phyloP scores from a whole-genome alignment of 306 rosid species.

The Fragaria nilgerrensis region DNA sequence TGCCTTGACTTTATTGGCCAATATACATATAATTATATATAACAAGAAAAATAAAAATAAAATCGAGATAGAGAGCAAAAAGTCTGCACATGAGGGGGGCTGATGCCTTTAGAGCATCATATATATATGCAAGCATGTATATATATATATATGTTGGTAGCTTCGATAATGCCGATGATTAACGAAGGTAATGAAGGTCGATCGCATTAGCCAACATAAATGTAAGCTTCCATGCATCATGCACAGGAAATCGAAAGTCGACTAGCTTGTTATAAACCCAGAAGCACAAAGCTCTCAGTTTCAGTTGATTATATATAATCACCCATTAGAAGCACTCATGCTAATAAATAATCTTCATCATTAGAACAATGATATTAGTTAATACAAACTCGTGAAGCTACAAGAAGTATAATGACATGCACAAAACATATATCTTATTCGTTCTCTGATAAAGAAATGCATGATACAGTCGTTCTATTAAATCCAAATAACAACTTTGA shows the following conservation, averaged over 20 bases:
- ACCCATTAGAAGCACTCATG: not conserved
- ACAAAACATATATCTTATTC: not conserved
- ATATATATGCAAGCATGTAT: not conserved
- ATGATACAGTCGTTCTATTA: not conserved
- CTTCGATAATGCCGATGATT: not conserved
- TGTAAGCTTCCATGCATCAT: not conserved
- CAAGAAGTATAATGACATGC: not conserved
- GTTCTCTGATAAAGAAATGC: not conserved
- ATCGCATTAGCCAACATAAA: not conserved
- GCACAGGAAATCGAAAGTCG: constrained; percentile 1
- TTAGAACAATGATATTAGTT: not conserved
- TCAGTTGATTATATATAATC: not conserved
- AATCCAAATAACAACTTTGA: not conserved
- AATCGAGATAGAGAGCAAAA: not conserved
- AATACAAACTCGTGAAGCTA: not conserved
- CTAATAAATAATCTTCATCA: not conserved
- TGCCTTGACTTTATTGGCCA: not conserved
- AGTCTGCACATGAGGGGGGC: not conserved
- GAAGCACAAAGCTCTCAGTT: not conserved
- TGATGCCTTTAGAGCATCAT: not conserved
- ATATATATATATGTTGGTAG: not conserved
- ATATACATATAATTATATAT: no score
- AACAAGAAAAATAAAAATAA: no score
- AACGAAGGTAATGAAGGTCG: not conserved
- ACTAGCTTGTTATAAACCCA: constrained; percentile 10